Base-by-base conservation (phyloP, 2,329 filamentous ascomycete genomes). In the Trichoderma koningii region DNA sequence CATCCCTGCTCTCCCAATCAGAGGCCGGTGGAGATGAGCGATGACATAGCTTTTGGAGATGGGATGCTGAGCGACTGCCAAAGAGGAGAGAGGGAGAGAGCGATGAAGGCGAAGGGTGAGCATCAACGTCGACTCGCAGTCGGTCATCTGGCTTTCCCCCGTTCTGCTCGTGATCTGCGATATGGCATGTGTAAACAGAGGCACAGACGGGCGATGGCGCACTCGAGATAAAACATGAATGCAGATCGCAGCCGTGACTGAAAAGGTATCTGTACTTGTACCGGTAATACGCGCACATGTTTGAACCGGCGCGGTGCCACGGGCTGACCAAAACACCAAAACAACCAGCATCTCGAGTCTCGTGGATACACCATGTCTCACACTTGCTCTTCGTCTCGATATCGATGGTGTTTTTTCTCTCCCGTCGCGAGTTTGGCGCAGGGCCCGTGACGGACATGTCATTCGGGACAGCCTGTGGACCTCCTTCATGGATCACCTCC, bases 401-500 rank as follows among this genome's bases (percentile, higher is more conserved):
- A 34, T 10, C 1, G 10, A 34, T 34, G 30, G 10, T 10, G 10
- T 10, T 34, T 28, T 57, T 47, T 52, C 21, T 10, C 26, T 52
- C 34, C 26, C 21, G 17, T 62, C 59, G 30, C 30, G 50, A 48
- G 59, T 63, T 55, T 65, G 55, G 56, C 64, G 59, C 42, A 56
- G 41, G 64, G 64, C 64, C 59, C 64, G 60, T 66, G 64, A 66
- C 59, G 64, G 64, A 28, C 64, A 63, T 66, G 64, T 66, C 64
- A 66, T 66, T 66, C 64, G 64, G 63, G 57, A 63, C 44, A 51
- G 59, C 64, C 38, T 61, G 64, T 53, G 60, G 64, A 60, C 59
- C 44, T 34, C 30, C 30, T 10, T 34, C 30, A 34, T 34, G 30
- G 30, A 34, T 34, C 30, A 7, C 30, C 7, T 9, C 7, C 30